Percentiles rank a stretch among this genome's conserved stretches.
Conservation (phyloP, 495 filamentous ascomycete species). For the Aspergillus affinis region DNA sequence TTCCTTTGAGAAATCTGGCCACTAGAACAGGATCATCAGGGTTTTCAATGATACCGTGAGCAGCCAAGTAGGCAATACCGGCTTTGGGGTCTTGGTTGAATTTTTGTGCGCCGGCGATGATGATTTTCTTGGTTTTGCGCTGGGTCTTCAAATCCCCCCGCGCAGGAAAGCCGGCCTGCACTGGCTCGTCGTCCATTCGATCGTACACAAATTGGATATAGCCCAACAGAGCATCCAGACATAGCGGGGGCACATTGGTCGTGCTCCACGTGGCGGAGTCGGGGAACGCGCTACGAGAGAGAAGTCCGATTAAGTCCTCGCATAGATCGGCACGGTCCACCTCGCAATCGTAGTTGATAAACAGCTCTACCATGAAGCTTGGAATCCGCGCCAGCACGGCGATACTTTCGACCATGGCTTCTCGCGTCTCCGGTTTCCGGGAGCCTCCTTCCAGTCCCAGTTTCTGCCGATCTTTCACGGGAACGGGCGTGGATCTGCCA, state of each 20-base stretch:
- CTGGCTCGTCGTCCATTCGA: conserved; percentile 69
- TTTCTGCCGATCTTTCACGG: conserved; percentile 89
- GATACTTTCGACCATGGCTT: conserved; percentile 98
- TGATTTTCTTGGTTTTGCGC: conserved; percentile 76
- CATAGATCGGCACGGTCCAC: conserved; percentile 89
- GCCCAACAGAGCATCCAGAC: conserved; percentile 85
- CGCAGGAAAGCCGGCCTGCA: conserved; percentile 66
- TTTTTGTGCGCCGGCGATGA: conserved; percentile 82
- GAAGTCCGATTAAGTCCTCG: conserved; percentile 88
- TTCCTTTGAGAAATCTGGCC: conserved; percentile 80
- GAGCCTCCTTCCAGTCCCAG: conserved; percentile 91
- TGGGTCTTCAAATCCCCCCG: conserved; percentile 62
- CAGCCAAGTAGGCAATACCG: conserved; percentile 80
- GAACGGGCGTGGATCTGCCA: conserved; percentile 87
- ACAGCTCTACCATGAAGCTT: conserved; percentile 90
- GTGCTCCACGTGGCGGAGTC: conserved; percentile 99
- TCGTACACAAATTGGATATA: conserved; percentile 92
- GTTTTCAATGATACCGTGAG: conserved; percentile 79
- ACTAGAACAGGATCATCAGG: conserved; percentile 69
- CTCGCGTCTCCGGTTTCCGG: conserved; percentile 87
- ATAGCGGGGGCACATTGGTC: conserved; percentile 94
- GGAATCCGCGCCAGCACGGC: conserved; percentile 89
- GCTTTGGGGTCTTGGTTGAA: conserved; percentile 95
- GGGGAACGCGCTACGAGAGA: conserved; percentile 92
- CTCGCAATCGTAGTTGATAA: conserved; percentile 98